A percentile compares a stretch with the other conserved stretches of the same genome.
phyloP scores from a whole-genome alignment of 176 grass and related monocot species.

The Melocanna baccifera region DNA sequence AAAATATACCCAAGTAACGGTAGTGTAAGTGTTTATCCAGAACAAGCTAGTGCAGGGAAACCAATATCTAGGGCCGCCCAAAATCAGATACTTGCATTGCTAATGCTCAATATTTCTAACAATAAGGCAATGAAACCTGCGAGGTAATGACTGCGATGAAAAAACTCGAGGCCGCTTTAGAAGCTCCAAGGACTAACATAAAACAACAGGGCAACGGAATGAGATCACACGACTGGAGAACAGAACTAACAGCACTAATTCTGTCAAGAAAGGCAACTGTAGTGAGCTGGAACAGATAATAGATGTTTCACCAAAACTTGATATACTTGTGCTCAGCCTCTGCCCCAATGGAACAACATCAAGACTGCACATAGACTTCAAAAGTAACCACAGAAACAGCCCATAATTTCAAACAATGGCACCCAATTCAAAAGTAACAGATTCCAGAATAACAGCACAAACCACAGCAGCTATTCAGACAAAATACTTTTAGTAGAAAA shows the following conservation, averaged over 20 bases:
- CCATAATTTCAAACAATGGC: constrained; percentile 10
- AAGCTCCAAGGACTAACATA: neutral
- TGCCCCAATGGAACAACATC: neutral
- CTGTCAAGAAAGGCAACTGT: neutral
- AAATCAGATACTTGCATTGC: neutral
- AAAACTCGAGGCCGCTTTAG: neutral
- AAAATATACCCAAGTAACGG: neutral
- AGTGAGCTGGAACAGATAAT: neutral
- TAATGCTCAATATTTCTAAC: neutral
- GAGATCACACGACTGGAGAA: neutral
- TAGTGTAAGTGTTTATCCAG: neutral
- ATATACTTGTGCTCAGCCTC: neutral
- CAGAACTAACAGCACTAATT: neutral
- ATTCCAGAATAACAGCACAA: constrained; percentile 15
- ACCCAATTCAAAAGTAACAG: neutral
- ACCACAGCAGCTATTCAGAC: constrained; percentile 8
- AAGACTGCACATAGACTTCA: neutral
- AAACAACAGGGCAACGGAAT: neutral
- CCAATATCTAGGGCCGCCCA: neutral
- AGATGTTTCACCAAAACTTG: neutral
- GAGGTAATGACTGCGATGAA: neutral
- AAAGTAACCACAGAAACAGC: constrained; percentile 4
- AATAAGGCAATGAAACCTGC: neutral
- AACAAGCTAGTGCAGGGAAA: neutral
- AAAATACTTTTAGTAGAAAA: constrained; percentile 54